A percentile compares a stretch with the other conserved stretches of the same genome.
Evolutionary conservation across 2,329 filamentous ascomycete species (phyloP).

Genomic region (Ophiostoma novo-ulmi): DNA sequence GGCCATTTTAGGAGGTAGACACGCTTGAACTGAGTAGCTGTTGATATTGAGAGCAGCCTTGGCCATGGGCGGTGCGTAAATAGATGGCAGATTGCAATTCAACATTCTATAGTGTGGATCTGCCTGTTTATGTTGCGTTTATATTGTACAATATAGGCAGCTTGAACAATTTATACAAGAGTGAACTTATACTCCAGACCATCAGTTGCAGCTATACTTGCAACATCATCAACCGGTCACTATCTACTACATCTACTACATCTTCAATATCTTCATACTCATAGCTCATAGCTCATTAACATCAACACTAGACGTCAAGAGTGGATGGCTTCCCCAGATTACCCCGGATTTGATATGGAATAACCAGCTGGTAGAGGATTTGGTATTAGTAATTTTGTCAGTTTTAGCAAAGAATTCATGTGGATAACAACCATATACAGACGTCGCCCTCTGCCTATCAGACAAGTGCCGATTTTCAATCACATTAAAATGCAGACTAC

Average conservation of each 20-base stretch:
- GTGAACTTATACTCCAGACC: no score
- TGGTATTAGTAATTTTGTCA: background rate
- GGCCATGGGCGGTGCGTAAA: background rate
- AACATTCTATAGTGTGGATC: background rate
- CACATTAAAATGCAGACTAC: background rate
- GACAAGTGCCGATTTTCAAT: conserved; percentile 23
- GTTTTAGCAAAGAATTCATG: background rate
- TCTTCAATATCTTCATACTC: background rate
- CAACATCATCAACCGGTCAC: background rate
- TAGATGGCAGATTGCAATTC: background rate
- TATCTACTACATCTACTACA: no score
- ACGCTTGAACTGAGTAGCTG: background rate
- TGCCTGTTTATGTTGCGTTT: background rate
- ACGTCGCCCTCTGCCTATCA: conserved; percentile 18
- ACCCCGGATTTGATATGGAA: background rate
- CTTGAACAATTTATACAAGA: background rate
- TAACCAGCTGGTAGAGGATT: background rate
- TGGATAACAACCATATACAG: background rate
- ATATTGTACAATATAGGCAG: background rate
- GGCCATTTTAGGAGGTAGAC: background rate
- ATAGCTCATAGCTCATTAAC: no score
- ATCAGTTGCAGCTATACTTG: no score
- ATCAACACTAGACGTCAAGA: background rate
- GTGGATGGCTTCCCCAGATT: background rate
- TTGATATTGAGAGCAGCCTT: background rate